Base-by-base conservation (phyloP, 1,139 yeast species). In the Candida pseudoviswanathii region DNA sequence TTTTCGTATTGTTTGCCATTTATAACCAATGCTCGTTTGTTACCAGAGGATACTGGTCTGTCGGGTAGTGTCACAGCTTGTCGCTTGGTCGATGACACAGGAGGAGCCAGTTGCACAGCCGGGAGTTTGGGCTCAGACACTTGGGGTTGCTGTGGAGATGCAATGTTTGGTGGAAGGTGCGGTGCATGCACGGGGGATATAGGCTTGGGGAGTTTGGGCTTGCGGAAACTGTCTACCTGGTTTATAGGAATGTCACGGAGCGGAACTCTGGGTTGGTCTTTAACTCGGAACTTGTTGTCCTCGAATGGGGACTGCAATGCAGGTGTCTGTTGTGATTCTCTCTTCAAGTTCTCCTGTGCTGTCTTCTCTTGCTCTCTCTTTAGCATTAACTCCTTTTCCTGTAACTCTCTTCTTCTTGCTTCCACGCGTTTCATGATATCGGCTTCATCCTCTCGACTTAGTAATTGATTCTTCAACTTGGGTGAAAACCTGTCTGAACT, bases 1-100 rank as follows among this genome's bases (percentile, higher is more conserved):
- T 86, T 81, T 58, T 87, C 95, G 62, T 89, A 92, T 39, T 77
- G 78, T 41, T 76, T 75, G 2, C 81, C 84, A 63, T 90, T 89
- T 16, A 76, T 71, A 0, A 62, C 61, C 7, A 76, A 68, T 24
- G 66, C 55, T 52, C 73, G 50, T 64, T 52, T 64, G 45, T 59
- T 68, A 31, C 62, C 61, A 11, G 54, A 21, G 8, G 30, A 36
- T 4, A 16, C 39, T 55, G 25, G 25, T 25, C 59, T 63, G 21
- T 55, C 54, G 9, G 54, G n/a, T 27, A 32, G 24, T 6, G 44
- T 10, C 34, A 47, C n/a, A 31, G 44, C 37, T 37, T 5, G 41
- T 41, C 2, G 45, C 25, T 41, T 16, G 2, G 45, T 5, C 44
- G 43, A 21, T 41, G 43, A 8, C 44, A 11, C 43, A 33, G 47